A percentile compares a stretch with the other conserved stretches of the same genome.
These are phyloP conservation scores for Cadophora gregata DNA, from an alignment of 2,329 filamentous ascomycete species.

Conservation along the genomic window DNA sequence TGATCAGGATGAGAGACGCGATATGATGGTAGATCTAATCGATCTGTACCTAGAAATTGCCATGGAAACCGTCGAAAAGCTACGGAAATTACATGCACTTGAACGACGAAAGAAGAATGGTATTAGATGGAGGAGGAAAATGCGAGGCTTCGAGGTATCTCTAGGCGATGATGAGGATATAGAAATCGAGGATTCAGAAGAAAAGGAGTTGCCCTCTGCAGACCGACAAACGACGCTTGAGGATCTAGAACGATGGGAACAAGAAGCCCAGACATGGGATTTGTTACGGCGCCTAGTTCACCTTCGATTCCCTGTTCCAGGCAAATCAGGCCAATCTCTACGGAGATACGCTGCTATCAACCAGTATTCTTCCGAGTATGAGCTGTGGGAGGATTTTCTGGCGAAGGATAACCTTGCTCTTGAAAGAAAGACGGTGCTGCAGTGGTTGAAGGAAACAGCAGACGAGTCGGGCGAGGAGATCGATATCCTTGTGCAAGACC, in stretches of 20 bases:
- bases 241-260: constrained; percentile 71
- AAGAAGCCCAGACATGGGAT: constrained; percentile 91
- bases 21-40: constrained; percentile 71
- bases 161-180: constrained; percentile 41
- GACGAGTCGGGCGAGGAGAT: constrained; percentile 72
- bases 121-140: constrained; percentile 46
- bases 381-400: constrained; percentile 77
- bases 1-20: constrained; percentile 60
- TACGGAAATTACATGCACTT: constrained; percentile 49
- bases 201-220: constrained; percentile 46
- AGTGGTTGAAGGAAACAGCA: constrained; percentile 85
- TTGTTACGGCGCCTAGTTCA: constrained; percentile 70
- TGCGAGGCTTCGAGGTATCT: constrained; percentile 40
- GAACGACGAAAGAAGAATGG: constrained; percentile 41
- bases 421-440: constrained; percentile 80
- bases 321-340: constrained; percentile 33
- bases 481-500: constrained; percentile 75
- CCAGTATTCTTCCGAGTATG: constrained; percentile 63
- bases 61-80: constrained; percentile 50
- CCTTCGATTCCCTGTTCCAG: constrained; percentile 61
- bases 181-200: constrained; percentile 60
- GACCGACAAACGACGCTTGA: constrained; percentile 47
- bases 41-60: constrained; percentile 67
- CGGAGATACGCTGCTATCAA: constrained; percentile 45
- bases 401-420: constrained; percentile 73